Evolutionary conservation across 1,284 basidiomycete species (phyloP).

Genomic region (Cryptococcus hybrid): DNA sequence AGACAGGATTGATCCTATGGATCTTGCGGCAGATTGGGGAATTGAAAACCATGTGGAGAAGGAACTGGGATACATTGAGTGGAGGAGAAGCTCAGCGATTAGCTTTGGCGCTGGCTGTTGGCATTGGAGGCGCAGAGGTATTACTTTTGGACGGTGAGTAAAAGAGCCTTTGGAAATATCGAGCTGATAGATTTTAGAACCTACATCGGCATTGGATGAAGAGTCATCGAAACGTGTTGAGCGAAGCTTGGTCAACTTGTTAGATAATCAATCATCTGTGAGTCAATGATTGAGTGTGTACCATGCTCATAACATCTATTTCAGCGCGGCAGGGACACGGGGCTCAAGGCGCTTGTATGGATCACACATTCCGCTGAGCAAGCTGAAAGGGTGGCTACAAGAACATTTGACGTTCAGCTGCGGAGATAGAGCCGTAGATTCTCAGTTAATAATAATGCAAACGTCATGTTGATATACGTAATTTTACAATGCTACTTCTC

Average conservation of each 20-base stretch:
- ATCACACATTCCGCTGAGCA: constrained; percentile 83
- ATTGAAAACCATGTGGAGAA: constrained; percentile 68
- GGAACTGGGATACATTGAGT: constrained; percentile 72
- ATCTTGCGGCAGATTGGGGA: constrained; percentile 66
- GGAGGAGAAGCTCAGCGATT: constrained; percentile 81
- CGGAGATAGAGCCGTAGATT: too few species aligned
- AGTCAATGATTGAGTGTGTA: not conserved
- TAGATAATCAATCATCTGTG: constrained; percentile 37
- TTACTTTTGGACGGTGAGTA: constrained; percentile 76
- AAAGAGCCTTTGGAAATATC: not conserved
- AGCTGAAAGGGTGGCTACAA: constrained; percentile 66
- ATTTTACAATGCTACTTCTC: too few species aligned
- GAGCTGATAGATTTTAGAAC: constrained; percentile 57
- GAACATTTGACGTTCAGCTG: constrained; percentile 29
- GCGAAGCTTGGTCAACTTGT: constrained; percentile 57
- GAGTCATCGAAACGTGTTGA: constrained; percentile 66
- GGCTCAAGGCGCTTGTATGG: constrained; percentile 72
- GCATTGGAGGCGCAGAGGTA: constrained; percentile 70
- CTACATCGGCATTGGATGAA: constrained; percentile 80
- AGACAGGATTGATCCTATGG: constrained; percentile 52
- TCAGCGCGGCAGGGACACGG: constrained; percentile 13
- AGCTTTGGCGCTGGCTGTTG: constrained; percentile 69
- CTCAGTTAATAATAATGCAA: too few species aligned
- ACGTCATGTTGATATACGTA: too few species aligned
- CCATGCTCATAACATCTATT: too few species aligned